Percentiles rank a stretch among this genome's conserved stretches.
Conservation (phyloP, 371 early-diverging fungal genomes). For the Mucor piriformis region DNA sequence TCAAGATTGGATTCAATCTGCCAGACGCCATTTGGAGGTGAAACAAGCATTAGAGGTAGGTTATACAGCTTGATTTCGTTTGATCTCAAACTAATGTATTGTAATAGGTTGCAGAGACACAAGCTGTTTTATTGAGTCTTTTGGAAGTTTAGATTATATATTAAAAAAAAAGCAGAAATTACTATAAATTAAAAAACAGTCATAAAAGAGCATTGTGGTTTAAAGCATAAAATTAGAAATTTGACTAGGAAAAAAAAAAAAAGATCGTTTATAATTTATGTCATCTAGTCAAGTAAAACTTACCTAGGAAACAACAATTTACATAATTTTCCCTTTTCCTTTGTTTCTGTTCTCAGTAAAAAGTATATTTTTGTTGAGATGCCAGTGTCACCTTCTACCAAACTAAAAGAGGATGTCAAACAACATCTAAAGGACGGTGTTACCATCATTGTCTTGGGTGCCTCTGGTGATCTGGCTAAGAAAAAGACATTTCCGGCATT, state of each 20-base stretch:
- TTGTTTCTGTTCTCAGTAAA: neutral
- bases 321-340: neutral
- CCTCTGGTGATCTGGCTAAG: slow-evolving; percentile 95
- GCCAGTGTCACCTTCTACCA: neutral
- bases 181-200: too few relatives aligned
- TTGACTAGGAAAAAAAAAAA: too few relatives aligned
- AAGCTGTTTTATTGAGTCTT: slow-evolving; percentile 64
- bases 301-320: neutral
- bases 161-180: slow-evolving; percentile 1
- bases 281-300: too few relatives aligned
- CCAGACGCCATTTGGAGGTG: slow-evolving; percentile 80
- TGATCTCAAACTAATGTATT: neutral
- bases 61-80: neutral
- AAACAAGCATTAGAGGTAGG: slow-evolving; percentile 82
- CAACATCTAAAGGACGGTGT: slow-evolving; percentile 27
- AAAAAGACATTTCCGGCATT: slow-evolving; percentile 99
- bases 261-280: too few relatives aligned
- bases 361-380: slow-evolving; percentile 1
- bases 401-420: slow-evolving; percentile 25
- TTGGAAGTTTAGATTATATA: slow-evolving; percentile 36
- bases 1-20: slow-evolving; percentile 81
- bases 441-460: slow-evolving; percentile 75
- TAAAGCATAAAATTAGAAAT: too few relatives aligned
- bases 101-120: slow-evolving; percentile 60
- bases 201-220: too few relatives aligned